phyloP scores from a whole-genome alignment of 2,329 filamentous ascomycete genomes.

The Nannizzia gypsea region DNA sequence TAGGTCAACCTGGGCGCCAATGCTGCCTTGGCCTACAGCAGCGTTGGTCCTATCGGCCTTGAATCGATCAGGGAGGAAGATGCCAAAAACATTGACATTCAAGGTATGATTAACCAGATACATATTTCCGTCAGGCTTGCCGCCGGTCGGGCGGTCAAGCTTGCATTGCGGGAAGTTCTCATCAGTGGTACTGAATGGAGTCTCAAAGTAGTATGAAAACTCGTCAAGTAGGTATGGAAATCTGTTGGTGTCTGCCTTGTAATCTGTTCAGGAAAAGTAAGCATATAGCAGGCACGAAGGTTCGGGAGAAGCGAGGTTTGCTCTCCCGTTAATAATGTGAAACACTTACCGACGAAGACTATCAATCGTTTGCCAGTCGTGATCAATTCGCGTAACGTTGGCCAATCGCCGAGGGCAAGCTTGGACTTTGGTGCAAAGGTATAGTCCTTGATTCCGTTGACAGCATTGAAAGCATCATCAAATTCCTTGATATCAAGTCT shows the following conservation, averaged over 20 bases:
- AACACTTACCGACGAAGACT: constrained; percentile 30
- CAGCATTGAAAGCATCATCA: constrained; percentile 22
- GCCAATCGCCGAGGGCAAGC: constrained; percentile 31
- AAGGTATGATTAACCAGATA: constrained; percentile 41
- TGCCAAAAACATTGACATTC: constrained; percentile 31
- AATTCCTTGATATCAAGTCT: constrained; percentile 23
- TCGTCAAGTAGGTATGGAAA: constrained; percentile 35
- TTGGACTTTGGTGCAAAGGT: constrained; percentile 27
- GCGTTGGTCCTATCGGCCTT: constrained; percentile 34
- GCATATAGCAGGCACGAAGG: background rate
- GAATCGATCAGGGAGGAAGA: constrained; percentile 33
- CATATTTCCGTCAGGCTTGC: constrained; percentile 31
- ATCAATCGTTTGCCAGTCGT: constrained; percentile 32
- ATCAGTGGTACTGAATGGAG: constrained; percentile 33
- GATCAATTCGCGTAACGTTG: constrained; percentile 33
- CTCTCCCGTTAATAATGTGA: background rate
- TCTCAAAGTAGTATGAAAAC: constrained; percentile 38
- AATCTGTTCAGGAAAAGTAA: constrained; percentile 22
- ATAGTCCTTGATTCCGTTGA: constrained; percentile 24
- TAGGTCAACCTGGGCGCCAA: constrained; percentile 31
- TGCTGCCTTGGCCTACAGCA: constrained; percentile 31
- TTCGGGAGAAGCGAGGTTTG: background rate
- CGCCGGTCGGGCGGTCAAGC: constrained; percentile 34
- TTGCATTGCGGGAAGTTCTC: constrained; percentile 32
- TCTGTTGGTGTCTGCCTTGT: constrained; percentile 27